A percentile compares a stretch with the other conserved stretches of the same genome.
Conservation (phyloP, 2,329 filamentous ascomycete species). For the Monosporascus sp. region DNA sequence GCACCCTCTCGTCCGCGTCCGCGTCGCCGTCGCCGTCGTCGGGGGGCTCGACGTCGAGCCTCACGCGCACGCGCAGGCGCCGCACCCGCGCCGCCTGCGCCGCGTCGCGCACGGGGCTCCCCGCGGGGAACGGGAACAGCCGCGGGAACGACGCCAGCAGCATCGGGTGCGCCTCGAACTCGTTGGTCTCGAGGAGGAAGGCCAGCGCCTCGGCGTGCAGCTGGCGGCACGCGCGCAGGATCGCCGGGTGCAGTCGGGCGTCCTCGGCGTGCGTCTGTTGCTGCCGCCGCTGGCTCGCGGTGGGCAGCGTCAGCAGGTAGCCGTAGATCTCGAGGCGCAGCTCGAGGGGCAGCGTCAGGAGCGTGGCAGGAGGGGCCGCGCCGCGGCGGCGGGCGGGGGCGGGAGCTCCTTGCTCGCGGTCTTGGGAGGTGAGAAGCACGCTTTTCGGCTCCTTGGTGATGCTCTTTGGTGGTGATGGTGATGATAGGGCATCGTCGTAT, state of each 20-base stretch:
- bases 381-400: conserved; percentile 18
- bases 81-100: conserved; percentile 28
- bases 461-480: not conserved
- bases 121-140: conserved; percentile 27
- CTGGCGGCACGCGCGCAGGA: conserved; percentile 37
- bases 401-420: not conserved
- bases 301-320: conserved; percentile 34
- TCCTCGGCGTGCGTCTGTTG: conserved; percentile 5
- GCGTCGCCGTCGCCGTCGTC: conserved; percentile 27
- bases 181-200: conserved; percentile 39
- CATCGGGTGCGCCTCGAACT: conserved; percentile 37
- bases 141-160: conserved; percentile 37
- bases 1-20: conserved; percentile 7
- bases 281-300: conserved; percentile 1
- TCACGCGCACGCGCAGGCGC: conserved; percentile 34
- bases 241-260: conserved; percentile 31
- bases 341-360: conserved; percentile 40
- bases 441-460: not conserved
- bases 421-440: not conserved
- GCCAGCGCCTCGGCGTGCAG: conserved; percentile 36
- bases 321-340: conserved; percentile 43
- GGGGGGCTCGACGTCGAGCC: conserved; percentile 34
- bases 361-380: conserved; percentile 5
- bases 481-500: not conserved
- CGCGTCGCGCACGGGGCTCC: conserved; percentile 14